phyloP scores from a whole-genome alignment of 2,329 filamentous ascomycete species.

The Aspergillus novofumigatus region DNA sequence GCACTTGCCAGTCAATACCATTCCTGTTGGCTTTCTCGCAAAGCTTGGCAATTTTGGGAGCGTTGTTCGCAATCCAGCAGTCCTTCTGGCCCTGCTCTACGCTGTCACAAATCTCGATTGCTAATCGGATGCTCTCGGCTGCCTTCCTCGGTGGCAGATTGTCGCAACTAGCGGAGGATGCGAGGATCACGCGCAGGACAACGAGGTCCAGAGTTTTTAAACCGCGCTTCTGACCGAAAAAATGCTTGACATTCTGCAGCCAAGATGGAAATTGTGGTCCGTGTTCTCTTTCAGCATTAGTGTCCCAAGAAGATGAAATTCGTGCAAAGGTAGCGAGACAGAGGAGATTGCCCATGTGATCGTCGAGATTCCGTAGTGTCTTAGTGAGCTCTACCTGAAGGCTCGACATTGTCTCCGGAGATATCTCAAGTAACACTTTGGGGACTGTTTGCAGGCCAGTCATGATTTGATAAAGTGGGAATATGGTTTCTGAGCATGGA shows the following conservation, averaged over 20 bases:
- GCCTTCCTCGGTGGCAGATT: constrained; percentile 23
- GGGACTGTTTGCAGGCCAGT: constrained; percentile 25
- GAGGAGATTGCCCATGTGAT: constrained; percentile 39
- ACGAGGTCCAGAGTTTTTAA: constrained; percentile 40
- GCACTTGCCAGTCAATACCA: constrained; percentile 25
- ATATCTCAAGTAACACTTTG: constrained; percentile 25
- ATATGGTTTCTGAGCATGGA: constrained; percentile 30
- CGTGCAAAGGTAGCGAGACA: constrained; percentile 39
- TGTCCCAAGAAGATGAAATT: constrained; percentile 21
- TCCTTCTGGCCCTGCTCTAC: constrained; percentile 30
- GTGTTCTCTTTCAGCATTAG: constrained; percentile 7
- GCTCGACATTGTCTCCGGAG: constrained; percentile 30
- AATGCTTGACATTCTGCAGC: constrained; percentile 34
- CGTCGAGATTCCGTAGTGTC: constrained; percentile 35
- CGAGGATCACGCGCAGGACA: constrained; percentile 37
- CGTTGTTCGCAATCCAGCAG: constrained; percentile 31
- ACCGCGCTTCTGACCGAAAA: constrained; percentile 37
- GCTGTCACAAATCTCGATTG: constrained; percentile 32
- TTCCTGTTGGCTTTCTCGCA: constrained; percentile 33
- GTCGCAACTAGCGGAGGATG: constrained; percentile 35
- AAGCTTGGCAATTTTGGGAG: constrained; percentile 34
- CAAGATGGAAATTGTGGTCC: constrained; percentile 22
- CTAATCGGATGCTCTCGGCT: constrained; percentile 33
- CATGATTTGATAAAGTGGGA: constrained; percentile 32
- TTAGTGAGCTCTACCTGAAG: constrained; percentile 37